Base-by-base conservation (phyloP, 2,329 filamentous ascomycete genomes). In the Colletotrichum magnum region DNA sequence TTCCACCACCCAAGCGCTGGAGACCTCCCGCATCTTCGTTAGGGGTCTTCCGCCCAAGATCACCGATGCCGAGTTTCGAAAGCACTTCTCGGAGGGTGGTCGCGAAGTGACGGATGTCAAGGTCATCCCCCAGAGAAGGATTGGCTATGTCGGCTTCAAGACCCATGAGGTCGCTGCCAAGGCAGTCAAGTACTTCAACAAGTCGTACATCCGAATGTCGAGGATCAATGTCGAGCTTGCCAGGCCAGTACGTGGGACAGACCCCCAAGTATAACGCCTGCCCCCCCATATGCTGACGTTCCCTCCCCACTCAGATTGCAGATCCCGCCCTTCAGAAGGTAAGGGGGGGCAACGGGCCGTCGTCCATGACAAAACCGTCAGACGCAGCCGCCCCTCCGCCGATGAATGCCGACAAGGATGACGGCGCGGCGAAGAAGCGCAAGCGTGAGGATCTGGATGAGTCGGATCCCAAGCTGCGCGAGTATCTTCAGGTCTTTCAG, bases 141-240 rank as follows among this genome's bases (percentile, higher is more conserved):
- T 99, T 81, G 96, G 95, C 75, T 99, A 97, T 86, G 90, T 99
- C 69, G 96, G 96, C 72, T 98, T 95, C 86, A 95, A 93, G 82
- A 93, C 89, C 59, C 85, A 92, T 15, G 90, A 95, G 71, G 92
- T 94, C 78, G 96, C 96, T 65, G 85, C 89, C 66, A 89, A 91
- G 77, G 95, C 96, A 52, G 93, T 97, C 79, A 95, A 93, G 81
- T 97, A 97, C 84, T 98, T 98, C 86, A 95, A 99, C 85, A 94
- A 90, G 79, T 92, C 95, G 72, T 99, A 94, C 82, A 94, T 99
- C 76, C 94, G 94, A 75, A 96, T 98, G 93, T 97, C 95, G 67
- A 97, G 92, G 84, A 94, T 99, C 76, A 88, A 87, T 36, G 96
- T 98, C 71, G 95, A 98, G 83, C 84, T 96, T 77, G 96, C 96